Evolutionary conservation across 768 basidiomycete genomes (phyloP).

Genomic region (Lepiota brunneoincarnata): DNA sequence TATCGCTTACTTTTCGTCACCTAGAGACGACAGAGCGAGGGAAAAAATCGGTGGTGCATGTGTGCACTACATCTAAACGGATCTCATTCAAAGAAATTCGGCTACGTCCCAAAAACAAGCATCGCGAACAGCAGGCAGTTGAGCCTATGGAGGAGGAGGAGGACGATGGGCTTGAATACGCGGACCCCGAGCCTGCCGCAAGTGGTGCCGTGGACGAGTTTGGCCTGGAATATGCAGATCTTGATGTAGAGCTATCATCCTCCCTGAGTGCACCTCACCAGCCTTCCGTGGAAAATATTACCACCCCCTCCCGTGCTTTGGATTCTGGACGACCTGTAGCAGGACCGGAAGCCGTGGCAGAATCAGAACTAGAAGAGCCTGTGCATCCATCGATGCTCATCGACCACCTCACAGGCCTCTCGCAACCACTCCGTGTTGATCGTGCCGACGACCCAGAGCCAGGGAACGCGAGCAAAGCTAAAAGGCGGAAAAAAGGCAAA

Average conservation of each 20-base stretch:
- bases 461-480: conserved; percentile 1
- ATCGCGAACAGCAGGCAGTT: neutral
- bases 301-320: neutral
- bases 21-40: conserved; percentile 29
- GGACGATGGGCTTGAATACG: neutral
- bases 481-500: conserved; percentile 16
- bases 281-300: too few relatives aligned
- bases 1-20: neutral
- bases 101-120: conserved; percentile 38
- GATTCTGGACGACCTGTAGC: neutral
- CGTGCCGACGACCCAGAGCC: conserved; percentile 13
- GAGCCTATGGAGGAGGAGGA: neutral
- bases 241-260: neutral
- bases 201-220: neutral
- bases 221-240: neutral
- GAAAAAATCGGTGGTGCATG: conserved; percentile 50
- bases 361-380: neutral
- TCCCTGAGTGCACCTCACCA: too few relatives aligned
- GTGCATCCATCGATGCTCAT: conserved; percentile 12
- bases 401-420: conserved; percentile 24
- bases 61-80: conserved; percentile 64
- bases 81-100: conserved; percentile 74
- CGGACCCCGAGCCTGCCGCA: neutral
- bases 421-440: conserved; percentile 17
- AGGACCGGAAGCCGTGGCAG: neutral